phyloP scores from a whole-genome alignment of 2,329 filamentous ascomycete species.

The Fusarium nematophilum region DNA sequence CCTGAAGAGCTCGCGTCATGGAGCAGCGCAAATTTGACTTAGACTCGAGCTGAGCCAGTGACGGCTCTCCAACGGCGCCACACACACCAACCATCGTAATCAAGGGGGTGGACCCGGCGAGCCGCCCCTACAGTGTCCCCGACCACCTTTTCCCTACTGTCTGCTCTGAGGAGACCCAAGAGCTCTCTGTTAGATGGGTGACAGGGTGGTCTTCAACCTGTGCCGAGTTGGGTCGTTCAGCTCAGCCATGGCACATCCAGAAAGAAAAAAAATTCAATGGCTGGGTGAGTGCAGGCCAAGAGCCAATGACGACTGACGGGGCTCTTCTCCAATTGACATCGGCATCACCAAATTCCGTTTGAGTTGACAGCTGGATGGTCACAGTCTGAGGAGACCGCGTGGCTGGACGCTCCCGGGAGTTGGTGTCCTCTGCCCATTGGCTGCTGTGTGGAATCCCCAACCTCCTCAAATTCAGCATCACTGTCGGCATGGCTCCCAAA shows the following conservation, averaged over 20 bases:
- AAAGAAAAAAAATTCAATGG: constrained; percentile 9
- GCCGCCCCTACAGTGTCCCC: constrained; percentile 28
- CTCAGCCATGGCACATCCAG: constrained; percentile 15
- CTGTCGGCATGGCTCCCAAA: constrained; percentile 15
- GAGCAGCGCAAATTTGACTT: constrained; percentile 28
- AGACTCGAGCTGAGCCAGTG: constrained; percentile 26
- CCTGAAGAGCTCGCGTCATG: constrained; percentile 25
- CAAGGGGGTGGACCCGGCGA: constrained; percentile 28
- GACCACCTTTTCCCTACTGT: constrained; percentile 21
- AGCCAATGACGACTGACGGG: too few species aligned
- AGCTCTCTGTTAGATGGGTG: constrained; percentile 7
- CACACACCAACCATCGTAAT: constrained; percentile 36
- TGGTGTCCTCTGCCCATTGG: constrained; percentile 28
- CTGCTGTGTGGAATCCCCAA: constrained; percentile 37
- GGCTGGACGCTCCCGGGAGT: constrained; percentile 21
- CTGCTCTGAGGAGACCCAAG: background rate
- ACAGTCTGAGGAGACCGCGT: constrained; percentile 27
- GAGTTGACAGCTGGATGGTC: constrained; percentile 3
- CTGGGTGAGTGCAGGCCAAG: constrained; percentile 15
- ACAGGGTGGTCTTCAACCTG: constrained; percentile 1
- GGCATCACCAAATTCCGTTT: constrained; percentile 6
- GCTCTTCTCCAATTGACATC: constrained; percentile 2
- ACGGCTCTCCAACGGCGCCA: constrained; percentile 29
- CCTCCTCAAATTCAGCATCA: constrained; percentile 33
- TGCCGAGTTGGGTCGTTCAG: constrained; percentile 17